These are phyloP conservation scores for Asterionellopsis glacialis DNA, from an alignment of 108 stramenopile genomes.

Conservation along the genomic window DNA sequence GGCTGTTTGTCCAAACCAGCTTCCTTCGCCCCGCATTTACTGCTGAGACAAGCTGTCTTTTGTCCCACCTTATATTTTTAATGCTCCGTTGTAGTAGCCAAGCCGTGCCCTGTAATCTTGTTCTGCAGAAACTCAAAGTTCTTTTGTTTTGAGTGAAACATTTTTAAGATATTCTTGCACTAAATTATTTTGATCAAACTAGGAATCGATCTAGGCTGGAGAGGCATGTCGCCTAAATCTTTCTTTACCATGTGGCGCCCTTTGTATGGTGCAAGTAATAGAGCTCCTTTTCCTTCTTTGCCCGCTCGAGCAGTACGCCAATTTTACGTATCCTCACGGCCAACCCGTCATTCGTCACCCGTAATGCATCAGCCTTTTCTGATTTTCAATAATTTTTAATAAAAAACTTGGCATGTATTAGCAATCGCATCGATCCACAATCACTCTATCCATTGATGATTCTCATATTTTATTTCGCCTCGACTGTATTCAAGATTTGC, in stretches of 20 bases:
- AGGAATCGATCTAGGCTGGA: conserved; percentile 17
- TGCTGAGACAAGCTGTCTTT: conserved; percentile 40
- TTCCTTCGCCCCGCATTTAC: conserved; percentile 37
- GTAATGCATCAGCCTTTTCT: too few relatives aligned
- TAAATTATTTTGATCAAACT: conserved; percentile 1
- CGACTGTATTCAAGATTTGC: too few relatives aligned
- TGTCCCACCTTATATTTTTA: conserved; percentile 42
- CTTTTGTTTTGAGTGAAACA: conserved; percentile 12
- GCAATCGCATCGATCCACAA: too few relatives aligned
- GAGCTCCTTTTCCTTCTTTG: conserved; percentile 39
- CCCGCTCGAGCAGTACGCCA: conserved; percentile 92
- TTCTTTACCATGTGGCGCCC: conserved; percentile 25
- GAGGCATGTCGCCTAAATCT: conserved; percentile 37
- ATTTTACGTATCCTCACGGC: too few relatives aligned
- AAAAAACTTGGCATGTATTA: too few relatives aligned
- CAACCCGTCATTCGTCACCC: too few relatives aligned
- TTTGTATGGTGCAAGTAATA: conserved; percentile 53
- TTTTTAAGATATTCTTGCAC: neutral
- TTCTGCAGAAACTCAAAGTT: conserved; percentile 24
- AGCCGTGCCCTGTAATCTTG: conserved; percentile 67
- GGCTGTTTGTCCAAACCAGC: conserved; percentile 63
- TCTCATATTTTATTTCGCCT: too few relatives aligned
- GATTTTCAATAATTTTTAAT: too few relatives aligned
- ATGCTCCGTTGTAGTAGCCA: conserved; percentile 83
- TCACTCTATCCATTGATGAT: too few relatives aligned